phyloP scores from a whole-genome alignment of 768 basidiomycete genomes.

The Leccinum sublutescens region DNA sequence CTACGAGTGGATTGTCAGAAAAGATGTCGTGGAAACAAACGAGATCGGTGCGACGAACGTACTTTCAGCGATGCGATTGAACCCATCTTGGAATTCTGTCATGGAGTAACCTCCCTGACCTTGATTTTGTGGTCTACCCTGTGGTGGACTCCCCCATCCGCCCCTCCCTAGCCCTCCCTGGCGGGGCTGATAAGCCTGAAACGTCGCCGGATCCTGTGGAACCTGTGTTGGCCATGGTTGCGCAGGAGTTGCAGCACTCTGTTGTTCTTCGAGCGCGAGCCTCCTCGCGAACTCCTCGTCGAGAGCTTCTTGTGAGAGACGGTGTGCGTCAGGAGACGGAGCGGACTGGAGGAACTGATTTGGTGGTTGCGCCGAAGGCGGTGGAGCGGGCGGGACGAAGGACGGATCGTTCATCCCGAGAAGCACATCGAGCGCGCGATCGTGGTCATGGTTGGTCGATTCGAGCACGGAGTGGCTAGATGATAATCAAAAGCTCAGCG shows the following conservation, averaged over 20 bases:
- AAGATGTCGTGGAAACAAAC: not conserved
- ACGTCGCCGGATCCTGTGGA: constrained; percentile 7
- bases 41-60: constrained; percentile 25
- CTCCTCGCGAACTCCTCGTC: constrained; percentile 80
- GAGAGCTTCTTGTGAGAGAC: constrained; percentile 57
- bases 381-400: constrained; percentile 44
- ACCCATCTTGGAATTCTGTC: constrained; percentile 70
- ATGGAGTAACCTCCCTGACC: constrained; percentile 46
- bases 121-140: constrained; percentile 10
- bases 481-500: not conserved
- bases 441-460: constrained; percentile 67
- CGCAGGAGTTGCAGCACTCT: constrained; percentile 16
- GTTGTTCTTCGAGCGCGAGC: constrained; percentile 61
- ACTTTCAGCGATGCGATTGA: constrained; percentile 80
- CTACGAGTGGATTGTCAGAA: constrained; percentile 32
- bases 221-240: constrained; percentile 20
- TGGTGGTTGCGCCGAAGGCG: not conserved
- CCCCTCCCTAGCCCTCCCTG: constrained; percentile 6
- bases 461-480: constrained; percentile 67
- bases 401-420: constrained; percentile 86
- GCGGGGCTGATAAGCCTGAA: constrained; percentile 28
- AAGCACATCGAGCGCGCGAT: constrained; percentile 71
- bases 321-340: constrained; percentile 28
- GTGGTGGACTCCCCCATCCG: constrained; percentile 3
- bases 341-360: constrained; percentile 1